Evolutionary conservation across 2,329 filamentous ascomycete species (phyloP).

Genomic region (Alternaria alternata): DNA sequence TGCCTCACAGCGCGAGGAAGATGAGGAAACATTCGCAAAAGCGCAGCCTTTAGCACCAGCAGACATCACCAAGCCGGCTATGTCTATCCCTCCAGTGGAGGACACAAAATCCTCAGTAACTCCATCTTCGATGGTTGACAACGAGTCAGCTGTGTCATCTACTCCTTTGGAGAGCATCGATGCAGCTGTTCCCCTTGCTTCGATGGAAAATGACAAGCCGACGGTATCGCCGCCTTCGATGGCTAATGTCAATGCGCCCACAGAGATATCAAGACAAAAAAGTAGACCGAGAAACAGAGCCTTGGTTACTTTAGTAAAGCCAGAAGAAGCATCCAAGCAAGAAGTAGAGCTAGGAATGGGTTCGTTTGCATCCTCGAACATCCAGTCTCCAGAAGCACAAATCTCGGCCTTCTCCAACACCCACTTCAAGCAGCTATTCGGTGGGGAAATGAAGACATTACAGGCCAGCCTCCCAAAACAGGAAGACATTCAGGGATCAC

Average conservation of each 20-base stretch:
- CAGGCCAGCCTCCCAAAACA: not conserved
- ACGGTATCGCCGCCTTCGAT: not conserved
- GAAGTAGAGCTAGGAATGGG: not conserved
- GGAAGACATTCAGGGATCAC: not conserved
- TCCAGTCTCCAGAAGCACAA: not conserved
- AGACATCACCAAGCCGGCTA: too few relatives aligned
- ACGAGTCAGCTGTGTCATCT: not conserved
- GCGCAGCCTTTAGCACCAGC: not conserved
- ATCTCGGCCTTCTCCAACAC: not conserved
- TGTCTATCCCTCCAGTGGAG: not conserved
- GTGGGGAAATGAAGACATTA: not conserved
- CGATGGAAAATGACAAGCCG: not conserved
- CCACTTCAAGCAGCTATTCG: not conserved
- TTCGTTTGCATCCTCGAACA: not conserved
- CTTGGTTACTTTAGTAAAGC: not conserved
- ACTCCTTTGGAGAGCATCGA: not conserved
- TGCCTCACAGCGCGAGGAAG: not conserved
- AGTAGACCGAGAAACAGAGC: rapidly evolving
- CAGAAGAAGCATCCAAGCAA: not conserved
- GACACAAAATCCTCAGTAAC: not conserved
- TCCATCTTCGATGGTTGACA: too few relatives aligned
- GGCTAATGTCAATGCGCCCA: not conserved
- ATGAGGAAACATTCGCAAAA: not conserved
- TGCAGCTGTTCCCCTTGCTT: rapidly evolving
- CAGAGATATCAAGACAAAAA: not conserved